A percentile compares a stretch with the other conserved stretches of the same genome.
Conservation (phyloP, 139 green algal genomes). For the Volvox africanus region DNA sequence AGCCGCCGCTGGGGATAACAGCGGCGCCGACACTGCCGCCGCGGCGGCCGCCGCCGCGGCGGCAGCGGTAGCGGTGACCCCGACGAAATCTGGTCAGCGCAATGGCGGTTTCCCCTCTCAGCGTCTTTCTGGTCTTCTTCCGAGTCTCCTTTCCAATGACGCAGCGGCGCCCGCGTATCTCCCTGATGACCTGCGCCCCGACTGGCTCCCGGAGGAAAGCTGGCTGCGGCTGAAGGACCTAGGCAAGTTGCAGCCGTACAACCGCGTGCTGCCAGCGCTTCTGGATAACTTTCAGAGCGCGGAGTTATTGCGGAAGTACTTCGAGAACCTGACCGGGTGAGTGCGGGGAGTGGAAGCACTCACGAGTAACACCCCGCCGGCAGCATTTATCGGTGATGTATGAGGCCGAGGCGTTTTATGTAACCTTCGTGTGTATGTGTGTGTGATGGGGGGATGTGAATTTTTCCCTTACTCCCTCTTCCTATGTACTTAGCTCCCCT, state of each 20-base stretch:
- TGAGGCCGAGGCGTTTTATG: too few species aligned
- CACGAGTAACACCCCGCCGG: too few species aligned
- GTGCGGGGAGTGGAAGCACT: too few species aligned
- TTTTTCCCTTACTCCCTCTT: too few species aligned
- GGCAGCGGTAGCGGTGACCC: too few species aligned
- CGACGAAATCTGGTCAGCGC: background rate
- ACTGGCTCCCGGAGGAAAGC: constrained; percentile 52
- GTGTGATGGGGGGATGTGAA: too few species aligned
- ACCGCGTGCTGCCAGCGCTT: constrained; percentile 54
- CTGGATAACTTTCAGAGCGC: background rate
- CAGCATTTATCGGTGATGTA: too few species aligned
- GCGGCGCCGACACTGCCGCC: background rate
- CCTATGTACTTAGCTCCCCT: background rate
- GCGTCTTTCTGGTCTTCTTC: constrained; percentile 35
- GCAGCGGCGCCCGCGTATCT: constrained; percentile 47
- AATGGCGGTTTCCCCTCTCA: background rate
- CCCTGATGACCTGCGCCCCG: constrained; percentile 38
- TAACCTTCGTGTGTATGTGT: background rate
- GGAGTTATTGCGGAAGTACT: constrained; percentile 40
- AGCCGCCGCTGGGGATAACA: background rate
- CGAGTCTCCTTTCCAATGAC: constrained; percentile 4
- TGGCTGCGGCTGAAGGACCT: constrained; percentile 61
- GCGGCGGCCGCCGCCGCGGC: background rate
- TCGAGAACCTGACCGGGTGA: constrained; percentile 16
- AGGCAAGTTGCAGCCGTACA: constrained; percentile 62